These are phyloP conservation scores for Arthrobotrys musiformis DNA, from an alignment of 2,329 filamentous ascomycete species.

Conservation along the genomic window DNA sequence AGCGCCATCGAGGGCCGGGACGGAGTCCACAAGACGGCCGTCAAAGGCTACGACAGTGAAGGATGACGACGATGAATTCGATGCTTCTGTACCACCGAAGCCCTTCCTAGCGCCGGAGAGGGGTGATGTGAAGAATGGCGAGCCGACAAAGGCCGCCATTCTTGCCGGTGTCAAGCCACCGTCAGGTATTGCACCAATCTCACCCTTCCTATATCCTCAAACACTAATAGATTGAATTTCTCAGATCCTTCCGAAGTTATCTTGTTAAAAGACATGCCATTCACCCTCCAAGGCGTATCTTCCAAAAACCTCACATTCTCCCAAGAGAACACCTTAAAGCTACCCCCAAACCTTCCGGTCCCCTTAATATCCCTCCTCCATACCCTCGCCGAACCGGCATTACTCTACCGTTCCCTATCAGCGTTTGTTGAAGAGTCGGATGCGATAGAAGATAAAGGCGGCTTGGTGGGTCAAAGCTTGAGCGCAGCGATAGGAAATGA, in stretches of 20 bases:
- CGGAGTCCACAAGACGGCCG: conserved; percentile 22
- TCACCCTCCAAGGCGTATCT: conserved; percentile 90
- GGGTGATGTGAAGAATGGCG: conserved; percentile 30
- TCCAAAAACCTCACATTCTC: conserved; percentile 84
- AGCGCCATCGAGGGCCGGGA: conserved; percentile 29
- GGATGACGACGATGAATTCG: conserved; percentile 25
- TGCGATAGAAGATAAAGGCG: conserved; percentile 66
- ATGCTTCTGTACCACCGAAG: conserved; percentile 38
- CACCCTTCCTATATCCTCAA: conserved; percentile 27
- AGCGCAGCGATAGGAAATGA: conserved; percentile 86
- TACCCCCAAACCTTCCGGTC: conserved; percentile 82
- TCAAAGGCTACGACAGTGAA: conserved; percentile 23
- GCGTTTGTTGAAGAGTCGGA: conserved; percentile 83
- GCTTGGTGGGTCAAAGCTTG: conserved; percentile 90
- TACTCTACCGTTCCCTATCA: conserved; percentile 85
- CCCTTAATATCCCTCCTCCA: conserved; percentile 89
- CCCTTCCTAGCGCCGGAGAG: conserved; percentile 50
- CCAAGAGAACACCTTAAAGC: conserved; percentile 74
- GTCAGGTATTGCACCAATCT: conserved; percentile 58
- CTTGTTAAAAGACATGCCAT: conserved; percentile 83
- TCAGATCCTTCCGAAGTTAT: conserved; percentile 73
- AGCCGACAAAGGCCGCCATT: conserved; percentile 40
- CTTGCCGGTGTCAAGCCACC: conserved; percentile 43
- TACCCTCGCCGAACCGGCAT: conserved; percentile 87
- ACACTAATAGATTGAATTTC: conserved; percentile 64